Conservation (phyloP, 1,284 basidiomycete species). For the Fomitopsis palustris region DNA sequence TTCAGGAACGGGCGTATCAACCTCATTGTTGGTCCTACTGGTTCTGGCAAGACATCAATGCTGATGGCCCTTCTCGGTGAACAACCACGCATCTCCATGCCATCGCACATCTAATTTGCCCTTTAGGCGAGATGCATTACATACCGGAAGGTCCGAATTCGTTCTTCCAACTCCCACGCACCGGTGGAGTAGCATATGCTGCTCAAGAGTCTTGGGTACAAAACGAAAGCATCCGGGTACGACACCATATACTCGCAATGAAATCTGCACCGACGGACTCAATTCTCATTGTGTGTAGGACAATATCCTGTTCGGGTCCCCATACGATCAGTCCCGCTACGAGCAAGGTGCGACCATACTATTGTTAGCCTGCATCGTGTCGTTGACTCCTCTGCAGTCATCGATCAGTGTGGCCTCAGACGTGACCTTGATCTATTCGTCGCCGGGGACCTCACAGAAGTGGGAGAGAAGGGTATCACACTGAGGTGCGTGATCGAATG, state of each 20-base stretch:
- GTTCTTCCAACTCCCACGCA: conserved; percentile 66
- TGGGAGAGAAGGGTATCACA: conserved; percentile 62
- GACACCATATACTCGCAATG: no score
- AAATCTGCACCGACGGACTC: no score
- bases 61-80: conserved; percentile 53
- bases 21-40: conserved; percentile 61
- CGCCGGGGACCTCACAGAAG: conserved; percentile 72
- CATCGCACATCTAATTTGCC: conserved; percentile 4
- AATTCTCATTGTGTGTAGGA: conserved; percentile 20
- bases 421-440: conserved; percentile 67
- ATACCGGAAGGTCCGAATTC: conserved; percentile 47
- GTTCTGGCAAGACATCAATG: conserved; percentile 48
- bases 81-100: conserved; percentile 14
- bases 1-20: conserved; percentile 61
- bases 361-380: conserved; percentile 7
- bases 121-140: conserved; percentile 59
- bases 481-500: conserved; percentile 33
- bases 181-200: conserved; percentile 67
- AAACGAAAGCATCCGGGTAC: conserved; percentile 46
- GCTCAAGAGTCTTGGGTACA: conserved; percentile 78
- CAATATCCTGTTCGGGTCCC: conserved; percentile 43
- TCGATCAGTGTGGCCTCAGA: conserved; percentile 61
- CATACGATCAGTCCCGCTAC: conserved; percentile 40
- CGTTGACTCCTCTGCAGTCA: conserved; percentile 39
- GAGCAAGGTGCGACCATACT: conserved; percentile 33